Base-by-base conservation (phyloP, 2,329 filamentous ascomycete species). In the Escovopsis sp. region DNA sequence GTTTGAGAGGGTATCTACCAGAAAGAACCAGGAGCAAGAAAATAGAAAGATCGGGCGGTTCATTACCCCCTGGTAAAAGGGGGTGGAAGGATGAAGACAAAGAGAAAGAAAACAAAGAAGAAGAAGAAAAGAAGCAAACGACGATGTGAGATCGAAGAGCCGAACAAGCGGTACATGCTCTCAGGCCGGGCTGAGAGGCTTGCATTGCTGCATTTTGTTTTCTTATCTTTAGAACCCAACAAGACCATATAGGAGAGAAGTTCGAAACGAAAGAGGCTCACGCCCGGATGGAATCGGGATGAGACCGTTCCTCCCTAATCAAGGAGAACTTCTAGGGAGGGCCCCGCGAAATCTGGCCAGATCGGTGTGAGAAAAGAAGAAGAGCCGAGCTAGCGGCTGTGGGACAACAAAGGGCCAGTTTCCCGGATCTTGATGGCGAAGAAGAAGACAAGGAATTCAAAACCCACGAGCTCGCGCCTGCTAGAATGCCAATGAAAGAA, bases 121-220 rank as follows among this genome's bases (percentile, higher is more conserved):
- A n/a, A n/a, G n/a, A n/a, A n/a, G n/a, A n/a, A n/a, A n/a, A n/a
- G n/a, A n/a, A n/a, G n/a, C n/a, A n/a, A n/a, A n/a, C n/a, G n/a
- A n/a, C n/a, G n/a, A n/a, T n/a, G n/a, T n/a, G n/a, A n/a, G n/a
- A 48, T 48, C 55, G 58, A 61, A 56, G 59, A 62, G 57, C 52
- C 51, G 53, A 50, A n/a, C n/a, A n/a, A 45, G 49, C 50, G 51
- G 53, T 57, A 60, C 53, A 55, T 56, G 61, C 15, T 63, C 62
- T 66, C 62, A 62, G 58, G 52, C 57, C 57, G 45, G 48, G 58
- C 62, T 63, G 61, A 63, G 58, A 55, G 50, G 57, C 56, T 60
- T 70, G 70, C 70, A 75, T 75, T 71, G 70, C 70, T 75, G 70
- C 70, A 62, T 68, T 51, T n/a, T n/a, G n/a, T 66, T 69, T 61